Percentiles rank a stretch among this genome's conserved stretches.
Evolutionary conservation across 1,284 basidiomycete genomes (phyloP).

Genomic region (Cutaneotrichosporon sp.): DNA sequence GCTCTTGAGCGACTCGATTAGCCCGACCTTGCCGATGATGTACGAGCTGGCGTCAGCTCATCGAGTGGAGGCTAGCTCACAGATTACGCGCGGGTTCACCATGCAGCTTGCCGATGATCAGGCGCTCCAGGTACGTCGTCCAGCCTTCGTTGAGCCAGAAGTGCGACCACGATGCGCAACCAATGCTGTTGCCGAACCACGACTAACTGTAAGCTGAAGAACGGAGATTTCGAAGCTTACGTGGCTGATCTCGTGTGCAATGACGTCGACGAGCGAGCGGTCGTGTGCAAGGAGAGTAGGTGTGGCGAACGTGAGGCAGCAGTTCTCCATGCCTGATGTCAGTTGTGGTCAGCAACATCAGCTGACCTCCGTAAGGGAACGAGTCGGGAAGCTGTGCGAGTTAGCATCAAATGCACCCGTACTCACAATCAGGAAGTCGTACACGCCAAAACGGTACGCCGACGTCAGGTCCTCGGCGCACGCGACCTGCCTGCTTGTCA

Average conservation of each 20-base stretch:
- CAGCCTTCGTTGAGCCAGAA: slow-evolving; percentile 94
- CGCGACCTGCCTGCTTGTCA: slow-evolving; percentile 53
- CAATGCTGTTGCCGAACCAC: slow-evolving; percentile 80
- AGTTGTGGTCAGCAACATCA: not conserved
- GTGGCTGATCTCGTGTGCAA: slow-evolving; percentile 62
- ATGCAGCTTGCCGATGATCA: slow-evolving; percentile 68
- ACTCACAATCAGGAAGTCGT: slow-evolving; percentile 73
- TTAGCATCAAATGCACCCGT: not conserved
- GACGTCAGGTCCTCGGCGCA: slow-evolving; percentile 72
- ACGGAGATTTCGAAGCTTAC: slow-evolving; percentile 28
- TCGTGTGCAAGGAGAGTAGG: slow-evolving; percentile 82
- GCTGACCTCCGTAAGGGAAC: slow-evolving; percentile 89
- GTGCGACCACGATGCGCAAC: slow-evolving; percentile 57
- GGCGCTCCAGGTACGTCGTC: slow-evolving; percentile 90
- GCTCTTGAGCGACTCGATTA: slow-evolving; percentile 68
- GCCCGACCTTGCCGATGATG: slow-evolving; percentile 59
- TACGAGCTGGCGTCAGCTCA: slow-evolving; percentile 40
- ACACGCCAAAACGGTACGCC: slow-evolving; percentile 82
- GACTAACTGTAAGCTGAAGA: slow-evolving; percentile 58
- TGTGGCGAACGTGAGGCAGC: slow-evolving; percentile 81
- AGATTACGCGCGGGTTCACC: slow-evolving; percentile 75
- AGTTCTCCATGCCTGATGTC: slow-evolving; percentile 50
- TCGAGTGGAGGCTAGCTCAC: slow-evolving; percentile 29
- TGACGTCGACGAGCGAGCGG: slow-evolving; percentile 78
- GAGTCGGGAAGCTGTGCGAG: slow-evolving; percentile 67